Evolutionary conservation across 371 early-diverging fungal species (phyloP).

Genomic region (Mucor sp.): DNA sequence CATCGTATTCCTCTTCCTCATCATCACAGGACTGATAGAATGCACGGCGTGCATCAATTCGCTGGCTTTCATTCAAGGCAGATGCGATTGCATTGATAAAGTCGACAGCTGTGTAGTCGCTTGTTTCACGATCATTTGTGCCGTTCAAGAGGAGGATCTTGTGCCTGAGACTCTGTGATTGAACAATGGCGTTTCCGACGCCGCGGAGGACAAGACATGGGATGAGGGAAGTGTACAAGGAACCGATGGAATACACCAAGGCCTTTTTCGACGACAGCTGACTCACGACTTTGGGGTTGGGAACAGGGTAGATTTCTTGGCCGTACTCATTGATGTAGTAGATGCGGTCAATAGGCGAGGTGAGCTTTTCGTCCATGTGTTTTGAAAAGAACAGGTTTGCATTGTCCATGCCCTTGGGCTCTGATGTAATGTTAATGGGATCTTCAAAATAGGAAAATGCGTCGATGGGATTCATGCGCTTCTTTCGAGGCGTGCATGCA

Average conservation of each 20-base stretch:
- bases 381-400: slow-evolving; percentile 62
- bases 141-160: slow-evolving; percentile 75
- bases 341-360: slow-evolving; percentile 60
- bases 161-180: slow-evolving; percentile 53
- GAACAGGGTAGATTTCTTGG: slow-evolving; percentile 70
- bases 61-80: slow-evolving; percentile 61
- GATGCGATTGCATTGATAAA: slow-evolving; percentile 69
- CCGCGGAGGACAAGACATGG: slow-evolving; percentile 71
- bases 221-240: slow-evolving; percentile 72
- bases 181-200: slow-evolving; percentile 65
- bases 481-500: slow-evolving; percentile 12
- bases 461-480: slow-evolving; percentile 42
- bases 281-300: slow-evolving; percentile 63
- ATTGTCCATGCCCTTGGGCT: slow-evolving; percentile 15
- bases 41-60: slow-evolving; percentile 46
- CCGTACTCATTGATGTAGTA: slow-evolving; percentile 72
- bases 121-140: slow-evolving; percentile 72
- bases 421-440: background rate
- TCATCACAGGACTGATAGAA: slow-evolving; percentile 40
- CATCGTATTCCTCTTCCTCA: slow-evolving; percentile 14
- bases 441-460: slow-evolving; percentile 41
- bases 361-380: slow-evolving; percentile 40
- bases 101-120: slow-evolving; percentile 69
- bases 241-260: slow-evolving; percentile 71
- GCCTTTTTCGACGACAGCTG: slow-evolving; percentile 57